These are phyloP conservation scores for Marasmius sp. DNA, from an alignment of 1,284 basidiomycete genomes.

Conservation along the genomic window DNA sequence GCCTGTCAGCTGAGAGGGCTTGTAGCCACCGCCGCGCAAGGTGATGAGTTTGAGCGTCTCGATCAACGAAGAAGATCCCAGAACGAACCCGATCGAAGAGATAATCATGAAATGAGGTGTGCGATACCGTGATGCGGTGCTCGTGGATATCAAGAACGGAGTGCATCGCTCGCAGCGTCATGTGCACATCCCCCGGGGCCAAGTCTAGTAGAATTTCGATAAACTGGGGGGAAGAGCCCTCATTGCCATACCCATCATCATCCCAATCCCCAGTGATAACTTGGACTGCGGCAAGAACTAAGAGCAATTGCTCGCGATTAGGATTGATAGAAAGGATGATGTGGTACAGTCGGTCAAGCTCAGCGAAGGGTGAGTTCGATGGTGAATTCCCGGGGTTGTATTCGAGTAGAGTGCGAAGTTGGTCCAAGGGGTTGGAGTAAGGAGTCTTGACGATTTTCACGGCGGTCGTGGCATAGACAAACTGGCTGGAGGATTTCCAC, in stretches of 20 bases:
- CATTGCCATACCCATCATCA: no score
- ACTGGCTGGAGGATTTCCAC: constrained; percentile 21
- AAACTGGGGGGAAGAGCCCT: background rate
- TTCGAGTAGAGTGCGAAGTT: constrained; percentile 20
- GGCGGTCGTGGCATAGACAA: constrained; percentile 25
- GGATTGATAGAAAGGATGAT: background rate
- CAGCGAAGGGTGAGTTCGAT: constrained; percentile 7
- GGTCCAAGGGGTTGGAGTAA: constrained; percentile 20
- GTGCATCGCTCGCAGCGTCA: background rate
- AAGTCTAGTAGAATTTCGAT: background rate
- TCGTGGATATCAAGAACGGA: background rate
- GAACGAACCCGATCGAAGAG: no score
- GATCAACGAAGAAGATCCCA: no score
- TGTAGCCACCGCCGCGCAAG: no score
- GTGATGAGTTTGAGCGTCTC: no score
- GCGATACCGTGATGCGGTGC: no score
- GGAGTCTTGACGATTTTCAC: constrained; percentile 23
- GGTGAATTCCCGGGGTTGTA: background rate
- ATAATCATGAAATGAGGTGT: no score
- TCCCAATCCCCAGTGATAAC: no score
- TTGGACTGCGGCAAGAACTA: background rate
- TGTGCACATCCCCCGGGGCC: background rate
- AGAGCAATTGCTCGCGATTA: background rate
- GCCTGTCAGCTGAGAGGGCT: no score
- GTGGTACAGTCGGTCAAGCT: background rate